Percentiles rank a stretch among this genome's conserved stretches.
phyloP scores from a whole-genome alignment of 2,329 filamentous ascomycete genomes.

The Talaromyces pinophilus region DNA sequence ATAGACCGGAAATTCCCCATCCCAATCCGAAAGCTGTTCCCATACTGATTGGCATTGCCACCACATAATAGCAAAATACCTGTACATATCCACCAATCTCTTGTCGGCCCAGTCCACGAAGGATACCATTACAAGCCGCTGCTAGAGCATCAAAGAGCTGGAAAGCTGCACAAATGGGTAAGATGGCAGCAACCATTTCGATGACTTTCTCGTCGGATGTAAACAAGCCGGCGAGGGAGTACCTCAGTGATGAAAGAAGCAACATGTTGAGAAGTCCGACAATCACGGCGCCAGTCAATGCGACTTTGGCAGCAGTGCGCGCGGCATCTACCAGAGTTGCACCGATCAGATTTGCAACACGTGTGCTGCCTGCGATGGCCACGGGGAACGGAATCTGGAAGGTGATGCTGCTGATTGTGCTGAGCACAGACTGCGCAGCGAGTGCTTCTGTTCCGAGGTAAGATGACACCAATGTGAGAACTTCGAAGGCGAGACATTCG shows the following conservation, averaged over 20 bases:
- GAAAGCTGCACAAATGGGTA: slow-evolving; percentile 83
- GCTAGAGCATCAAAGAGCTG: slow-evolving; percentile 85
- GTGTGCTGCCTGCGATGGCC: slow-evolving; percentile 82
- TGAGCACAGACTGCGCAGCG: slow-evolving; percentile 83
- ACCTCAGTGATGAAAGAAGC: slow-evolving; percentile 67
- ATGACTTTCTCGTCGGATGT: slow-evolving; percentile 73
- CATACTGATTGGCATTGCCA: slow-evolving; percentile 83
- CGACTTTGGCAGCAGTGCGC: slow-evolving; percentile 76
- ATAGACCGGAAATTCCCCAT: slow-evolving; percentile 79
- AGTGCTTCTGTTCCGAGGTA: slow-evolving; percentile 77
- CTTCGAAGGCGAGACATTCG: slow-evolving; percentile 90
- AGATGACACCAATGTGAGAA: slow-evolving; percentile 78
- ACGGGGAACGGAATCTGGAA: slow-evolving; percentile 94
- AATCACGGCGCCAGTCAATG: slow-evolving; percentile 64
- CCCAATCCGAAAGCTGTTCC: slow-evolving; percentile 72
- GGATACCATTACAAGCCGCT: slow-evolving; percentile 76
- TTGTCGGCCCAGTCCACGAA: slow-evolving; percentile 85
- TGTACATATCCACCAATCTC: slow-evolving; percentile 88
- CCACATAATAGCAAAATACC: slow-evolving; percentile 78
- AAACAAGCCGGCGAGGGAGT: slow-evolving; percentile 74
- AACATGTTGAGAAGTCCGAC: slow-evolving; percentile 79
- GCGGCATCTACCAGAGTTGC: slow-evolving; percentile 79
- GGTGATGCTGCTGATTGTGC: slow-evolving; percentile 74
- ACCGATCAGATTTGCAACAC: slow-evolving; percentile 89
- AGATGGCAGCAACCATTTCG: slow-evolving; percentile 64